A percentile compares a stretch with the other conserved stretches of the same genome.
These are phyloP conservation scores for Sporisorium sorghi DNA, from an alignment of 1,284 basidiomycete genomes.

Conservation along the genomic window DNA sequence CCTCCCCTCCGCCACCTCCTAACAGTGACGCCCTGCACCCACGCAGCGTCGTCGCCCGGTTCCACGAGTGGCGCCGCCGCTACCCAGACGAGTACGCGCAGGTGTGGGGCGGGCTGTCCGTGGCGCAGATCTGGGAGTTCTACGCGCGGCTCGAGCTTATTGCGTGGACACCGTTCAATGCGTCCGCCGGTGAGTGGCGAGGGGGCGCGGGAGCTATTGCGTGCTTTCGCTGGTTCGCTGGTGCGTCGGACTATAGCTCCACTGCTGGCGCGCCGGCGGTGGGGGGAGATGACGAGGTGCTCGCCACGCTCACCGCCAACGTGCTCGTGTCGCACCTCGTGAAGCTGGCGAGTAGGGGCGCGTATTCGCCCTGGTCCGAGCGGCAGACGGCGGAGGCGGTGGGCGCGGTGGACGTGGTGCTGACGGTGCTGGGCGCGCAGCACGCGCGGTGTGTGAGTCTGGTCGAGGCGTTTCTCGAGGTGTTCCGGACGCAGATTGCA, in stretches of 20 bases:
- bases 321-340: constrained; percentile 49
- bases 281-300: constrained; percentile 61
- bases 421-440: constrained; percentile 30
- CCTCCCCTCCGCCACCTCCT: background rate
- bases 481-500: constrained; percentile 8
- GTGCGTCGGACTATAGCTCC: constrained; percentile 20
- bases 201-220: constrained; percentile 11
- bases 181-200: constrained; percentile 8
- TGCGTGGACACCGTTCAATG: constrained; percentile 42
- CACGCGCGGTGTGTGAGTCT: constrained; percentile 36
- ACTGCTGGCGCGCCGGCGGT: background rate
- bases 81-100: constrained; percentile 60
- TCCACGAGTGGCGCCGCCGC: constrained; percentile 50
- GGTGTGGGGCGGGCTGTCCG: constrained; percentile 64
- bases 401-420: constrained; percentile 39
- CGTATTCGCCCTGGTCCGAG: constrained; percentile 49
- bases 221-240: constrained; percentile 27
- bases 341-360: constrained; percentile 30
- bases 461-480: constrained; percentile 19
- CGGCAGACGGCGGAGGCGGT: constrained; percentile 37
- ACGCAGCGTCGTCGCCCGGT: constrained; percentile 53
- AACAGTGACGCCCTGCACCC: constrained; percentile 42
- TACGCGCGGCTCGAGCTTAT: constrained; percentile 57
- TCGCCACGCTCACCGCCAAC: constrained; percentile 44
- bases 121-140: constrained; percentile 64